Base-by-base conservation (phyloP, 225 moss, liverwort and hornwort species). In the Ulota crispa region DNA sequence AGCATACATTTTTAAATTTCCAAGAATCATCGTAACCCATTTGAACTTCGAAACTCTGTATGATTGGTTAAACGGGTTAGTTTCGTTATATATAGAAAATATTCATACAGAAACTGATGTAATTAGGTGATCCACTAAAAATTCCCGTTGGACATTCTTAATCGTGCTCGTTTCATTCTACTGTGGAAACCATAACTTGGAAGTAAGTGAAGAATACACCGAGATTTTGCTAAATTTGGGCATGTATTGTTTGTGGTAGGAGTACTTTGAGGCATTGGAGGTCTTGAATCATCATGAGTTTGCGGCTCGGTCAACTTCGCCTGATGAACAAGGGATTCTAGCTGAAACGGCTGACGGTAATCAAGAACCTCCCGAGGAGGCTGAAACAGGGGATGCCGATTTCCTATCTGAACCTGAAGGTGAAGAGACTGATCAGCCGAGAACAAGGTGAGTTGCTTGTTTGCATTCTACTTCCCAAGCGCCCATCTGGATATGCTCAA, bases 211-310 rank as follows among this genome's bases (percentile, higher is more conserved):
- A 27, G 47, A 39, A 32, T 28, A 39, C 23, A 9, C 15, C 28
- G 11, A 63, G 21, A 68, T 53, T 39, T 9, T 81, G 28, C 41
- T 81, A 23, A 65, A 24, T 15, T 39, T 53, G 27, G 41, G 59
- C 32, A 71, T 75, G 21, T 71, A 37, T 7, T 75, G 8, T 23
- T 21, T 61, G 28, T 93, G 60, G 70, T 89, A 98, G 98, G 98
- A 98, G 65, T 98, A 98, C 72, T 98, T 98, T 85, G 98, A 98
- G 82, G 98, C 98, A 39, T 85, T 98, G 59, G 98, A 98, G 88
- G 98, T 98, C 83, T 86, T 98, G 75, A 98, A 98, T 80, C 94
- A 98, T 82, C 84, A 98, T 80, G 98, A 98, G 64, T 98, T 92
- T 71, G 91, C 95, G 34, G 89, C 98, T 64, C 92, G 94, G 78